Conservation (phyloP, 2,329 filamentous ascomycete genomes). For the Colletotrichum sp. region DNA sequence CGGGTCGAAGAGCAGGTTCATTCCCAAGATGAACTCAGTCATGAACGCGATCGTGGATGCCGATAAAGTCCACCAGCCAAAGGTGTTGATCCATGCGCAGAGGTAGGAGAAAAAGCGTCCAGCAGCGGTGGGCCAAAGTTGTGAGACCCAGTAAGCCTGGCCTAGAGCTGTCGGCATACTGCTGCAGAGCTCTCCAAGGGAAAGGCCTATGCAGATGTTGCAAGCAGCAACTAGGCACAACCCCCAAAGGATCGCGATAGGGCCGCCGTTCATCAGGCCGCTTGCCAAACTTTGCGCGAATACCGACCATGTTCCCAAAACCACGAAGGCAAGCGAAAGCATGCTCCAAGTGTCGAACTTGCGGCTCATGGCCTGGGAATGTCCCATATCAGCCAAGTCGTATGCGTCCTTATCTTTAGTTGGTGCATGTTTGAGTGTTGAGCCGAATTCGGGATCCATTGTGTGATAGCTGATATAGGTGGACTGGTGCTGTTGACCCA, state of each 20-base stretch:
- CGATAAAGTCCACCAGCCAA: slow-evolving; percentile 63
- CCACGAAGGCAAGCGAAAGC: slow-evolving; percentile 61
- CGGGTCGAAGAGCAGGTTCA: slow-evolving; percentile 58
- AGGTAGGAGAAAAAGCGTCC: slow-evolving; percentile 60
- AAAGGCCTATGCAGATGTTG: slow-evolving; percentile 59
- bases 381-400: slow-evolving; percentile 45
- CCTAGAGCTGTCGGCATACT: slow-evolving; percentile 66
- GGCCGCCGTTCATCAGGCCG: slow-evolving; percentile 59
- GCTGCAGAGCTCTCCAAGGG: slow-evolving; percentile 60
- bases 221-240: slow-evolving; percentile 56
- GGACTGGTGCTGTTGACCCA: background rate
- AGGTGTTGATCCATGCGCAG: slow-evolving; percentile 66
- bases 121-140: slow-evolving; percentile 37
- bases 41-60: slow-evolving; percentile 64
- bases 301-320: slow-evolving; percentile 63
- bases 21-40: slow-evolving; percentile 61
- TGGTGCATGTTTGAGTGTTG: slow-evolving; percentile 1
- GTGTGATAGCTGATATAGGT: background rate
- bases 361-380: slow-evolving; percentile 41
- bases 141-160: slow-evolving; percentile 63
- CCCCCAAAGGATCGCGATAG: slow-evolving; percentile 61
- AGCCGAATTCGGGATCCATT: background rate
- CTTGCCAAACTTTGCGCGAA: slow-evolving; percentile 51
- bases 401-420: slow-evolving; percentile 35
- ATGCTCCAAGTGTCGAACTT: slow-evolving; percentile 62